Percentiles rank a stretch among this genome's conserved stretches.
phyloP scores from a whole-genome alignment of 148 eudicot species.

The Rhododendron kiyosumense region DNA sequence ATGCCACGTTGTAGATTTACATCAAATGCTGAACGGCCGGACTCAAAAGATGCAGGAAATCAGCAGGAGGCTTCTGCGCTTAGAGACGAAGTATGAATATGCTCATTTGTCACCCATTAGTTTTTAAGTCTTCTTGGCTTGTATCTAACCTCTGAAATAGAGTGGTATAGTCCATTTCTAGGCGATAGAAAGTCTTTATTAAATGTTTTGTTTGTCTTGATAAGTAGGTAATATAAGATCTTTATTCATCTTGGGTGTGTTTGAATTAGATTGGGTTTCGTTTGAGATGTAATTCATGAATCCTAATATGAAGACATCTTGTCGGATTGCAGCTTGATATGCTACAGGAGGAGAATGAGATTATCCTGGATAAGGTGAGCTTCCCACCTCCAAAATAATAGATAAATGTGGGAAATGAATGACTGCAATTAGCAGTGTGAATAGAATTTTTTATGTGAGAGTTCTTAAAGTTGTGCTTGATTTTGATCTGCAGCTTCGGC shows the following conservation, averaged over 20 bases:
- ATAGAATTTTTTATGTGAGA: not conserved
- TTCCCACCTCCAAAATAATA: not conserved
- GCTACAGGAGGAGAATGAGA: conserved; percentile 94
- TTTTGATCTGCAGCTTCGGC: conserved; percentile 58
- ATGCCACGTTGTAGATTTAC: conserved; percentile 38
- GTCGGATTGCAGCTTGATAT: conserved; percentile 81
- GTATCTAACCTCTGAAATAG: conserved; percentile 7
- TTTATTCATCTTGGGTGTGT: not conserved
- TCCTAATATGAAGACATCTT: conserved; percentile 10
- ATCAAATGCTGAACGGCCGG: conserved; percentile 47
- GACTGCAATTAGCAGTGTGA: not conserved
- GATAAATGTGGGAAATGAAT: not conserved
- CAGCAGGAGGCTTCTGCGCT: conserved; percentile 80
- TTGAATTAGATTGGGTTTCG: not conserved
- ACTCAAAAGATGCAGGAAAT: conserved; percentile 51
- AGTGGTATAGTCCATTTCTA: not conserved
- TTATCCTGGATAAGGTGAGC: conserved; percentile 67
- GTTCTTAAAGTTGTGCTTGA: conserved; percentile 8
- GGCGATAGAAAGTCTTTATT: not conserved
- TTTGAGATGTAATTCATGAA: not conserved
- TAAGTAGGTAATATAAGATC: not conserved
- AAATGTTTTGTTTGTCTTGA: not conserved
- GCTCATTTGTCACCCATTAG: conserved; percentile 1
- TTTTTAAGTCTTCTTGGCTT: not conserved
- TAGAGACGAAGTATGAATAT: conserved; percentile 72